These are phyloP conservation scores for Dichotomocladium elegans DNA, from an alignment of 371 early-diverging fungal genomes.

Conservation along the genomic window DNA sequence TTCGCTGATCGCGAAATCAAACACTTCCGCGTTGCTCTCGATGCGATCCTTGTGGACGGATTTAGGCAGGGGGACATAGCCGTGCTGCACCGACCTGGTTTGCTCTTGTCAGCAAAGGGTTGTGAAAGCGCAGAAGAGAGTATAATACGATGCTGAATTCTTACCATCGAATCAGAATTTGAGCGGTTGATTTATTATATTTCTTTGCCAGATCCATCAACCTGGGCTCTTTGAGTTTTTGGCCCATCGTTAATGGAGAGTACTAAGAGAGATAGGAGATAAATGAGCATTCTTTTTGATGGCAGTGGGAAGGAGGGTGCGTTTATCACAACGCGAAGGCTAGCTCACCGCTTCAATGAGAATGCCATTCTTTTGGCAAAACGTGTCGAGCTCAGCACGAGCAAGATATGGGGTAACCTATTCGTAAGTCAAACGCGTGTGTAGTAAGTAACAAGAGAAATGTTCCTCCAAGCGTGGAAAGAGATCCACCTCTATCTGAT, in stretches of 20 bases:
- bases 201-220: slow-evolving; percentile 43
- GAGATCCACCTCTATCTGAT: slow-evolving; percentile 60
- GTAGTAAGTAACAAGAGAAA: too few species aligned
- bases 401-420: slow-evolving; percentile 26
- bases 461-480: too few species aligned
- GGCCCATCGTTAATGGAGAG: slow-evolving; percentile 51
- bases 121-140: neutral
- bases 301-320: neutral
- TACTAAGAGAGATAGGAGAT: slow-evolving; percentile 15
- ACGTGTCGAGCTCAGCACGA: slow-evolving; percentile 37
- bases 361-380: slow-evolving; percentile 46
- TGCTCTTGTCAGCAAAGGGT: neutral
- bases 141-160: neutral
- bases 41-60: slow-evolving; percentile 43
- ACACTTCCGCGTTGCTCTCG: slow-evolving; percentile 48
- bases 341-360: slow-evolving; percentile 39
- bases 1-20: slow-evolving; percentile 50
- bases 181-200: slow-evolving; percentile 44
- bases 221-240: slow-evolving; percentile 38
- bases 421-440: too few species aligned
- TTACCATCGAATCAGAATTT: slow-evolving; percentile 31
- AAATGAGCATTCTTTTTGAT: neutral
- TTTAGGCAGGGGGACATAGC: slow-evolving; percentile 56
- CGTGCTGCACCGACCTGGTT: slow-evolving; percentile 38
- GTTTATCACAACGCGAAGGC: neutral